A percentile compares a stretch with the other conserved stretches of the same genome.
Evolutionary conservation across 208 protist species (phyloP).

Genomic region (Blastocrithidia nonstop): DNA sequence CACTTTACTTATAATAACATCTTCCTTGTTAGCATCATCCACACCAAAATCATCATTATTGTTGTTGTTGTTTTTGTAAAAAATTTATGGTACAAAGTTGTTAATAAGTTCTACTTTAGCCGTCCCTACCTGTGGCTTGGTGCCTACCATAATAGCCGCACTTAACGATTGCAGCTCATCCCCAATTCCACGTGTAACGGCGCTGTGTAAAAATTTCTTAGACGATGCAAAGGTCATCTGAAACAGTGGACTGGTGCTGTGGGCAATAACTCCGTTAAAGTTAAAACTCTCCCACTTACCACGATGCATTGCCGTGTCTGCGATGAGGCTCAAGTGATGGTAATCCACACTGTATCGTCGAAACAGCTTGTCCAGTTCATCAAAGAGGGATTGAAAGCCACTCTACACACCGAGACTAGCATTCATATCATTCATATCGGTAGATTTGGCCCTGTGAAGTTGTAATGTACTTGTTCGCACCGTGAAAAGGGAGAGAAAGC

Average conservation of each 20-base stretch:
- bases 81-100: slow-evolving; percentile 10
- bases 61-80: slow-evolving; percentile 1
- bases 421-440: slow-evolving; percentile 77
- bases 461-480: slow-evolving; percentile 39
- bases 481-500: slow-evolving; percentile 73
- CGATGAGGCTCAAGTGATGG: slow-evolving; percentile 78
- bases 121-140: slow-evolving; percentile 72
- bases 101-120: slow-evolving; percentile 43
- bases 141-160: slow-evolving; percentile 83
- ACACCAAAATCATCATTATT: too few species aligned
- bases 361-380: slow-evolving; percentile 82
- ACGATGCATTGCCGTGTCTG: slow-evolving; percentile 77
- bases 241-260: slow-evolving; percentile 77
- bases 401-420: slow-evolving; percentile 67
- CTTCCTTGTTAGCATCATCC: not conserved
- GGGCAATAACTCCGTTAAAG: slow-evolving; percentile 76
- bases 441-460: slow-evolving; percentile 51
- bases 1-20: not conserved
- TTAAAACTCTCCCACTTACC: slow-evolving; percentile 83
- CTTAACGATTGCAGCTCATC: slow-evolving; percentile 76
- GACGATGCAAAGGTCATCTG: slow-evolving; percentile 87
- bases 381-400: slow-evolving; percentile 54
- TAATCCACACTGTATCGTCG: slow-evolving; percentile 76
- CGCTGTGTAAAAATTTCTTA: slow-evolving; percentile 70
- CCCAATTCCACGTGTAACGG: slow-evolving; percentile 51